Base-by-base conservation (phyloP, 352 stramenopile genomes). In the Phytophthora macrochlamydospora region DNA sequence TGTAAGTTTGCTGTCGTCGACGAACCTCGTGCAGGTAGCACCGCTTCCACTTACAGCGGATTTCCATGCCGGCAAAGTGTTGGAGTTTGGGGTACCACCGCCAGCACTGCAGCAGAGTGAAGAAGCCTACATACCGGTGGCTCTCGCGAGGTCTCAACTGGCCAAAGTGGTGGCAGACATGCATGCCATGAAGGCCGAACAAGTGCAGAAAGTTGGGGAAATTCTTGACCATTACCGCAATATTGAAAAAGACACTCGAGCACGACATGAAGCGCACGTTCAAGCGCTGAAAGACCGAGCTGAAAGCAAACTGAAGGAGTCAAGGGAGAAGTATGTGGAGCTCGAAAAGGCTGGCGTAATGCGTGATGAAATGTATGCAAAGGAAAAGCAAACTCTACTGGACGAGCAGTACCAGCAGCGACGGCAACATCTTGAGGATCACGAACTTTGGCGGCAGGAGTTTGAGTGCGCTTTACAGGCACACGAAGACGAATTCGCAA, bases 81-180 rank as follows among this genome's bases (percentile, higher is more conserved):
- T 69, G 4, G 62, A 61, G 28, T 40, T 58, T 4, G 42, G 61
- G 6, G 31, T 60, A 4, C 31, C 58, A 18, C 57, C 64, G 6
- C 50, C 46, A 7, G 32, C 53, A 5, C 46, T 55, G 1, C 59
- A 65, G 3, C 75, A 79, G 59, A 55, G 73, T 7, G 79, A 91
- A 37, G 78, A 87, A 62, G 61, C 68, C 11, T 95, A 93, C 61
- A 93, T 95, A 37, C 87, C 87, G 3, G 87, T 93, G 46, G 65
- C 79, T 1, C 66, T 95, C 0, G 87, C 87, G 9, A 73, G 75
- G 12, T 53, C 67, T 4, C 84, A 94, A 49, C 49, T 95, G 4
- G 62, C 69, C 6, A 79, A 80, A n/a, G 87, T 93, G 3, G 87
- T 95, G 29, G 54, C 76, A 4, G 87, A 93, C 42, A 93, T 95